Conservation (phyloP, 2,329 filamentous ascomycete genomes). For the Moelleriella libera region DNA sequence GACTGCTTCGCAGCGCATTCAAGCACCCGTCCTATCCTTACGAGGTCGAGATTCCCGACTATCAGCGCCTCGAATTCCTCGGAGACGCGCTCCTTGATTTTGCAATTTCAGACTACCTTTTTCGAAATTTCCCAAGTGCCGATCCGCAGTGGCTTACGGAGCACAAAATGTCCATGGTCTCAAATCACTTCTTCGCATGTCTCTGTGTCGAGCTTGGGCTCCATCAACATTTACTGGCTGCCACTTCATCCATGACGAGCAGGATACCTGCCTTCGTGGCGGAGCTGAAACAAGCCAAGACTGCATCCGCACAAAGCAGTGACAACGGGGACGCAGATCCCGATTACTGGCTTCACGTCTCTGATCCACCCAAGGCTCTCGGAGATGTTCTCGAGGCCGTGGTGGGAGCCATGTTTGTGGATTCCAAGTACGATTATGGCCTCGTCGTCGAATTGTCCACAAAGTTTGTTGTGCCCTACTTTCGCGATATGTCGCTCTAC, state of each 20-base stretch:
- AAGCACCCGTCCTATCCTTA: slow-evolving; percentile 76
- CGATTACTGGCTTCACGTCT: slow-evolving; percentile 56
- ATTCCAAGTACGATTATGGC: slow-evolving; percentile 64
- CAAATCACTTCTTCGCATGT: slow-evolving; percentile 82
- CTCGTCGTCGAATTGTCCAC: slow-evolving; percentile 67
- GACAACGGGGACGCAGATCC: slow-evolving; percentile 17
- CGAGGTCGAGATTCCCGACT: slow-evolving; percentile 61
- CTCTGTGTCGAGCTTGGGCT: slow-evolving; percentile 68
- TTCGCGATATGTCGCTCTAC: slow-evolving; percentile 75
- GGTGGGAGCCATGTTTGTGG: slow-evolving; percentile 81
- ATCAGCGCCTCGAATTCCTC: slow-evolving; percentile 84
- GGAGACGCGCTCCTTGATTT: slow-evolving; percentile 83
- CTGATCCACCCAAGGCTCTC: slow-evolving; percentile 57
- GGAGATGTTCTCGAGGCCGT: slow-evolving; percentile 84
- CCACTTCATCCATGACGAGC: slow-evolving; percentile 25
- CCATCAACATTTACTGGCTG: slow-evolving; percentile 54
- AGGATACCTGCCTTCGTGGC: slow-evolving; percentile 40
- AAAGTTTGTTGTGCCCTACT: slow-evolving; percentile 60
- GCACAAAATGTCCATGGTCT: slow-evolving; percentile 99
- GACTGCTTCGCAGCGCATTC: slow-evolving; percentile 71
- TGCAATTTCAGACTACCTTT: slow-evolving; percentile 72
- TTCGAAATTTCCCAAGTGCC: slow-evolving; percentile 57
- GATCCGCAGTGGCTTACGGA: slow-evolving; percentile 96
- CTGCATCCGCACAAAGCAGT: slow-evolving; percentile 15
- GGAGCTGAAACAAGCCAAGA: slow-evolving; percentile 37